These are phyloP conservation scores for Nicotiana obtusifolia DNA, from an alignment of 257 asterid genomes.

Conservation along the genomic window DNA sequence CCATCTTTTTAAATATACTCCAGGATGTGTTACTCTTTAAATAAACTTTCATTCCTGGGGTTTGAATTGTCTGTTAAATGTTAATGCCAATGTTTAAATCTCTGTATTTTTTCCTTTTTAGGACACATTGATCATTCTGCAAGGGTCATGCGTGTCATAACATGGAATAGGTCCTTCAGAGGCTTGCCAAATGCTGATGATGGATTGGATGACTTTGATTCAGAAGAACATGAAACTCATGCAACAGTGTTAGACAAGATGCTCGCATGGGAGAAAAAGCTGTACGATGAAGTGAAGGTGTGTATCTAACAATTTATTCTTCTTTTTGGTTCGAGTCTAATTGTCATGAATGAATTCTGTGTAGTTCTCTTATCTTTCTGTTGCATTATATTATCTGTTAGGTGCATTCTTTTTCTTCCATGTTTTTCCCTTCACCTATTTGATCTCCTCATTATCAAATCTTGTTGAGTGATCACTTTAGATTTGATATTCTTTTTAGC, in stretches of 20 bases:
- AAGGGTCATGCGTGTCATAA: slow-evolving; percentile 93
- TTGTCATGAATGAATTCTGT: not conserved
- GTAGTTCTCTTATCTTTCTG: not conserved
- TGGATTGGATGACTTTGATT: slow-evolving; percentile 66
- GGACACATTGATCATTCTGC: slow-evolving; percentile 93
- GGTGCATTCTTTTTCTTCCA: not conserved
- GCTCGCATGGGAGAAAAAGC: slow-evolving; percentile 99
- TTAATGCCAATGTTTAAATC: slow-evolving; percentile 3
- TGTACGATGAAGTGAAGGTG: slow-evolving; percentile 98
- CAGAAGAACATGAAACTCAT: slow-evolving; percentile 92
- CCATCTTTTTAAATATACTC: not conserved
- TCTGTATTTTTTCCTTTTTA: slow-evolving; percentile 24
- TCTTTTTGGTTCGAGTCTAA: not conserved
- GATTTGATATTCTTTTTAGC: not conserved
- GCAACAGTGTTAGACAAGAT: slow-evolving; percentile 98
- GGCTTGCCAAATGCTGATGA: slow-evolving; percentile 57
- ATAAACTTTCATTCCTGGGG: not conserved
- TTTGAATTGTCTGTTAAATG: not conserved
- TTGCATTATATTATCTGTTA: not conserved
- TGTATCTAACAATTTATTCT: not conserved
- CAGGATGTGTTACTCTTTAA: not conserved
- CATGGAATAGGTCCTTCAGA: slow-evolving; percentile 92
- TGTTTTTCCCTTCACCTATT: not conserved
- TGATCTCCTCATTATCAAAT: not conserved
- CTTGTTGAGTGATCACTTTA: not conserved